These are phyloP conservation scores for Chimonanthus praecox DNA, from an alignment of 164 flowering plant genomes.

Conservation along the genomic window DNA sequence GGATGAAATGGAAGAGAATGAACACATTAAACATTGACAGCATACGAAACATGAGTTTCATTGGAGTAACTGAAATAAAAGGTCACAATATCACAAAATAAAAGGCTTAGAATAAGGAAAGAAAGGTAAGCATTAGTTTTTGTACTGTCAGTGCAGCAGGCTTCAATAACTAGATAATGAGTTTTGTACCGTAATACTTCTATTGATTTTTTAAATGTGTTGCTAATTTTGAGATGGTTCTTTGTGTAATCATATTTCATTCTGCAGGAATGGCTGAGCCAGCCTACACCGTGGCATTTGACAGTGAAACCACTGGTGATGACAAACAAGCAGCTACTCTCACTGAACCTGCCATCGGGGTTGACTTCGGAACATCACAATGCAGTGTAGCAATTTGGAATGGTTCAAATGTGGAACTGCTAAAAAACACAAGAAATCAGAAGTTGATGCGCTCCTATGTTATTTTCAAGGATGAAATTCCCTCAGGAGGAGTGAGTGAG, in stretches of 20 bases:
- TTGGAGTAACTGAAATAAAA: no score
- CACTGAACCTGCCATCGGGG: constrained; percentile 74
- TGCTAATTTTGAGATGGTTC: not conserved
- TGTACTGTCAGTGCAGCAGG: no score
- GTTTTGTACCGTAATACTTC: no score
- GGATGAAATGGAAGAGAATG: no score
- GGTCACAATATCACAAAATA: no score
- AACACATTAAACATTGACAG: no score
- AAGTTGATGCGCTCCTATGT: constrained; percentile 65
- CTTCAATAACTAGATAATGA: no score
- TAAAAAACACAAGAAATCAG: constrained; percentile 65
- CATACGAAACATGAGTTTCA: no score
- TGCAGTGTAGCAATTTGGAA: constrained; percentile 89
- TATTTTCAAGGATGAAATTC: constrained; percentile 63
- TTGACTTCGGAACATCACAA: constrained; percentile 86
- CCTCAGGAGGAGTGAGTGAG: constrained; percentile 60
- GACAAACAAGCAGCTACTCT: constrained; percentile 43
- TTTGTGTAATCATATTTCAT: not conserved
- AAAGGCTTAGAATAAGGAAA: no score
- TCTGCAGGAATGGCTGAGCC: constrained; percentile 69
- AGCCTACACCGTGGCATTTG: constrained; percentile 79
- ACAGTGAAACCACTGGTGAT: constrained; percentile 70
- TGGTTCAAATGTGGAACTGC: constrained; percentile 68
- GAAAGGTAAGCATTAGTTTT: no score
- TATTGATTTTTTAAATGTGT: no score